Evolutionary conservation across 306 rosid genomes (phyloP).

Genomic region (Luffa aegyptiaca): DNA sequence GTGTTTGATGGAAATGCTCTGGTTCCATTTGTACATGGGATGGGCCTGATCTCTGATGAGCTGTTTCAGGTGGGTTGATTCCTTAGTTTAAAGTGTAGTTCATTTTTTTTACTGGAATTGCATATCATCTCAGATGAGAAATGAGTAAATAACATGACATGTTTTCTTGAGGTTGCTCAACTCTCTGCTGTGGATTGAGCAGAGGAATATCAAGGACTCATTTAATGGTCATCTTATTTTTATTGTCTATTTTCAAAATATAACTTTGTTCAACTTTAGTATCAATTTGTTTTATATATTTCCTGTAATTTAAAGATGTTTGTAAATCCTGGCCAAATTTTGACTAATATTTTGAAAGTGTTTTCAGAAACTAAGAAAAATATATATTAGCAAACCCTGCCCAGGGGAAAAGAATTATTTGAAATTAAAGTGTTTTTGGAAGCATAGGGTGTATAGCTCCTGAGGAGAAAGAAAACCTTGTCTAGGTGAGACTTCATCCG

Average conservation of each 20-base stretch:
- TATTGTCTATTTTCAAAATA: neutral
- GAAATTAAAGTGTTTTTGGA: neutral
- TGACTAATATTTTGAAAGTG: neutral
- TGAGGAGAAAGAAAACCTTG: neutral
- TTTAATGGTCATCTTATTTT: neutral
- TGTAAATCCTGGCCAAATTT: neutral
- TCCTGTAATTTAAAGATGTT: neutral
- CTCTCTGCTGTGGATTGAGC: neutral
- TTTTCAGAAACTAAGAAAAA: neutral
- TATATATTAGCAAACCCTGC: neutral
- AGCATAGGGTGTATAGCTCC: neutral
- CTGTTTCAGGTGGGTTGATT: slow-evolving; percentile 53
- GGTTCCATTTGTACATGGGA: slow-evolving; percentile 88
- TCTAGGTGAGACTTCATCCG: neutral
- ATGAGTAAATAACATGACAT: neutral
- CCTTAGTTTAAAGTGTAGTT: slow-evolving; percentile 1
- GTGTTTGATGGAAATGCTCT: slow-evolving; percentile 80
- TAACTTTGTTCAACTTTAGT: neutral
- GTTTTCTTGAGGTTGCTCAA: neutral
- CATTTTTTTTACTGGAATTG: neutral
- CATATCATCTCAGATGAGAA: neutral
- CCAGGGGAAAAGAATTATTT: neutral
- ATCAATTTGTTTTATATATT: neutral
- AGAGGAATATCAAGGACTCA: neutral
- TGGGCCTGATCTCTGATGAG: slow-evolving; percentile 87